These are phyloP conservation scores for Collybia mongolica DNA, from an alignment of 768 basidiomycete species.

Conservation along the genomic window DNA sequence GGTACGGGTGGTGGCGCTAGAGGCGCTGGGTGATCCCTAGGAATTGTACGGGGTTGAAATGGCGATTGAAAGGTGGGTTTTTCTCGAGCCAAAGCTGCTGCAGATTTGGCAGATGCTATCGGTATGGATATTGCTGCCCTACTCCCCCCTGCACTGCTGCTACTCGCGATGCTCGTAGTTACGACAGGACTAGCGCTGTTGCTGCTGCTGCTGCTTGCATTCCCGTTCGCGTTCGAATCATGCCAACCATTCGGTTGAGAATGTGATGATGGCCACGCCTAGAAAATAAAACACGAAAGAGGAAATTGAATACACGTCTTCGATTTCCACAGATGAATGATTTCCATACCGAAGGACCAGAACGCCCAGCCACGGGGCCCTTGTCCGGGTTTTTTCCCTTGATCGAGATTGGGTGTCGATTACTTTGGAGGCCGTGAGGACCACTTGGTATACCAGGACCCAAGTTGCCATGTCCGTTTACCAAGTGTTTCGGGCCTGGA, in stretches of 20 bases:
- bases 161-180: constrained; percentile 9
- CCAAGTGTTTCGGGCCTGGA: constrained; percentile 38
- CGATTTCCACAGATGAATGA: background rate
- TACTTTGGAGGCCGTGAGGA: constrained; percentile 24
- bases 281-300: constrained; percentile 11
- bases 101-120: constrained; percentile 8
- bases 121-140: constrained; percentile 27
- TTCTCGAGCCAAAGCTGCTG: constrained; percentile 17
- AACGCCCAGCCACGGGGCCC: constrained; percentile 6
- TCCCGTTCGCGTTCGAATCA: constrained; percentile 13
- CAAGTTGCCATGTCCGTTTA: constrained; percentile 33
- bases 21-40: constrained; percentile 22
- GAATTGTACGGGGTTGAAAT: constrained; percentile 14
- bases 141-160: constrained; percentile 10
- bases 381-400: constrained; percentile 35
- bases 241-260: constrained; percentile 24
- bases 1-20: constrained; percentile 24
- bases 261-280: constrained; percentile 24
- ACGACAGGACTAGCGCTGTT: constrained; percentile 4
- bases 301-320: background rate
- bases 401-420: constrained; percentile 33
- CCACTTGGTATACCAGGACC: constrained; percentile 19
- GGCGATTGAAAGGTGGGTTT: constrained; percentile 22
- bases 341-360: constrained; percentile 20
- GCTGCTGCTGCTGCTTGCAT: constrained; percentile 1